A percentile compares a stretch with the other conserved stretches of the same genome.
phyloP scores from a whole-genome alignment of 1,284 basidiomycete species.

The Microbotryum violaceum region DNA sequence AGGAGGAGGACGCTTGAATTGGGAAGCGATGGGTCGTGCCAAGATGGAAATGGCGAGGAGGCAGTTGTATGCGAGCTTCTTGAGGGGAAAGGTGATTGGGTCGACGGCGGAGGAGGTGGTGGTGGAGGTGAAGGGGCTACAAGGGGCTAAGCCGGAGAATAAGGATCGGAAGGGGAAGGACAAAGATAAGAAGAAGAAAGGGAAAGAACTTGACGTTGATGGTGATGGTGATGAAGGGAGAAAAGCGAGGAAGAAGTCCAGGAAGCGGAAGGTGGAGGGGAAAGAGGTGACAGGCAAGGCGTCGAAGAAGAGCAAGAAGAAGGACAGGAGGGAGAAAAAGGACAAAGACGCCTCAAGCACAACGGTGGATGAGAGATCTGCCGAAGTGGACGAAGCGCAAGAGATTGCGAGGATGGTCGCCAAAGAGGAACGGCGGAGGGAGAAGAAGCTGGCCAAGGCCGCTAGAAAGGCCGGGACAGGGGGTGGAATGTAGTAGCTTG shows the following conservation, averaged over 20 bases:
- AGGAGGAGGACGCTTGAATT: conserved; percentile 32
- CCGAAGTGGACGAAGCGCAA: background rate
- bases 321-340: background rate
- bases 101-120: background rate
- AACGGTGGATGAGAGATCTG: background rate
- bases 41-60: conserved; percentile 69
- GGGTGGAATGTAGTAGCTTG: background rate
- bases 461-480: conserved; percentile 3
- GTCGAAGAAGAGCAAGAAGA: conserved; percentile 4
- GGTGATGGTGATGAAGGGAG: background rate
- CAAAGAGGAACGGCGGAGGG: background rate
- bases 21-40: conserved; percentile 56
- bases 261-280: background rate
- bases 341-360: background rate
- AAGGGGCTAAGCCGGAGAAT: conserved; percentile 5
- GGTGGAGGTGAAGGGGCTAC: too few relatives aligned
- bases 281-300: conserved; percentile 4
- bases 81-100: conserved; percentile 50
- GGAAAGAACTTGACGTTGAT: background rate
- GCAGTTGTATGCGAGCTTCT: conserved; percentile 69
- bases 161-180: background rate
- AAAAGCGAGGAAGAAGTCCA: background rate
- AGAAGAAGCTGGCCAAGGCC: conserved; percentile 2
- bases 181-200: background rate
- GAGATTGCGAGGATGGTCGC: background rate